Evolutionary conservation across 78 protist species (phyloP).

Genomic region (Dictyostelium capitatum): DNA sequence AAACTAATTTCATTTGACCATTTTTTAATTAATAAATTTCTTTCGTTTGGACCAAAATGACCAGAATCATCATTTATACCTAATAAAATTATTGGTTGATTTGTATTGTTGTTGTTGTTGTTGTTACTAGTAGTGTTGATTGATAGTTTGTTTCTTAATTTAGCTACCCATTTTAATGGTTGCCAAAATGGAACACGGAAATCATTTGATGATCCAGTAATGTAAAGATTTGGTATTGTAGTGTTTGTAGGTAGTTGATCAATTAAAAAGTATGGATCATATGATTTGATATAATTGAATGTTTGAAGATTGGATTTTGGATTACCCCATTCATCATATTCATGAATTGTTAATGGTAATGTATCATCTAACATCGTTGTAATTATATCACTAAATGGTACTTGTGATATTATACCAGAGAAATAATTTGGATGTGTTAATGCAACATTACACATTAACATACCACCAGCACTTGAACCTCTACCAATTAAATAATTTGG

Average conservation of each 20-base stretch:
- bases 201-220: conserved; percentile 68
- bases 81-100: conserved; percentile 10
- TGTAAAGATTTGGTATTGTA: conserved; percentile 49
- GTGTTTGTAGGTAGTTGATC: neutral
- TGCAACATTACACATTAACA: conserved; percentile 75
- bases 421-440: conserved; percentile 45
- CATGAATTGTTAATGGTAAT: conserved; percentile 88
- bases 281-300: conserved; percentile 77
- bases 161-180: conserved; percentile 71
- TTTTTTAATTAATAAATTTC: neutral
- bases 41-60: conserved; percentile 57
- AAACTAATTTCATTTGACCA: conserved; percentile 38
- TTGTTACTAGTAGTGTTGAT: neutral
- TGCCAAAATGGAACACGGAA: conserved; percentile 85
- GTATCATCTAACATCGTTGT: conserved; percentile 79
- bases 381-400: conserved; percentile 82
- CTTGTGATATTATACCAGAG: conserved; percentile 62
- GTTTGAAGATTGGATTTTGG: too few relatives aligned
- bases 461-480: conserved; percentile 83
- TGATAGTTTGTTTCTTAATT: conserved; percentile 37
- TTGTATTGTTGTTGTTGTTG: neutral
- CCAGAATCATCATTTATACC: conserved; percentile 36
- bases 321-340: conserved; percentile 94
- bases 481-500: conserved; percentile 26
- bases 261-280: conserved; percentile 78